Conservation (phyloP, 306 rosid genomes). For the Vigna hirtella region DNA sequence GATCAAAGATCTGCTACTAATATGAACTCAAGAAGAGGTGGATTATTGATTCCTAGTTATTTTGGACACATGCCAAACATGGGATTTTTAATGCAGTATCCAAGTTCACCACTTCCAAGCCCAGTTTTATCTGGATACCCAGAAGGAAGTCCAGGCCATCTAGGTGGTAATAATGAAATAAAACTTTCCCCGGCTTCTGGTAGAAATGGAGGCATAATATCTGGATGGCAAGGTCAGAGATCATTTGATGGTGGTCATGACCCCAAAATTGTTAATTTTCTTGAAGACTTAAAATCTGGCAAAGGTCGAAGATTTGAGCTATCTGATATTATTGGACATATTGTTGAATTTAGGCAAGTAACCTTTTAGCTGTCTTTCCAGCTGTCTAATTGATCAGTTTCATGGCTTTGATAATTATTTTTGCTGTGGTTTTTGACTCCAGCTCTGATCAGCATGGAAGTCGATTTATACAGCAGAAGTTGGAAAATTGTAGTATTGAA, state of each 20-base stretch:
- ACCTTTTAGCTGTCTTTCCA: conserved; percentile 20
- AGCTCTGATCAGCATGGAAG: conserved; percentile 61
- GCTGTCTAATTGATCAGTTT: conserved; percentile 18
- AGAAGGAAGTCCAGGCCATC: conserved; percentile 50
- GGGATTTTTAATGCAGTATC: conserved; percentile 56
- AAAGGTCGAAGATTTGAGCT: conserved; percentile 65
- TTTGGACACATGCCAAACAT: conserved; percentile 54
- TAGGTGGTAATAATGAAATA: conserved; percentile 53
- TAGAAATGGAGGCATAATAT: conserved; percentile 47
- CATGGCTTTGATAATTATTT: conserved; percentile 26
- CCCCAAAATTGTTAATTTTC: conserved; percentile 56
- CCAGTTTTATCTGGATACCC: conserved; percentile 53
- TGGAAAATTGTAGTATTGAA: conserved; percentile 46
- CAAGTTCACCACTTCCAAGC: conserved; percentile 50
- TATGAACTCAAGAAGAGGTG: conserved; percentile 60
- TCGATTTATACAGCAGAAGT: conserved; percentile 58
- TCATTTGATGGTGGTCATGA: conserved; percentile 53
- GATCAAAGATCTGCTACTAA: conserved; percentile 50
- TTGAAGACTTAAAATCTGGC: conserved; percentile 61
- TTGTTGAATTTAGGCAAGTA: conserved; percentile 62
- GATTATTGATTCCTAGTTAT: conserved; percentile 51
- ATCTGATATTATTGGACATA: conserved; percentile 60
- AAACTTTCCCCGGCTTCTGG: conserved; percentile 49
- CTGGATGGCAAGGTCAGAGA: conserved; percentile 61
- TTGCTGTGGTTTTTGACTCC: conserved; percentile 34